Evolutionary conservation across 441 rosid genomes (phyloP).

Genomic region (Theobroma grandiflorum): DNA sequence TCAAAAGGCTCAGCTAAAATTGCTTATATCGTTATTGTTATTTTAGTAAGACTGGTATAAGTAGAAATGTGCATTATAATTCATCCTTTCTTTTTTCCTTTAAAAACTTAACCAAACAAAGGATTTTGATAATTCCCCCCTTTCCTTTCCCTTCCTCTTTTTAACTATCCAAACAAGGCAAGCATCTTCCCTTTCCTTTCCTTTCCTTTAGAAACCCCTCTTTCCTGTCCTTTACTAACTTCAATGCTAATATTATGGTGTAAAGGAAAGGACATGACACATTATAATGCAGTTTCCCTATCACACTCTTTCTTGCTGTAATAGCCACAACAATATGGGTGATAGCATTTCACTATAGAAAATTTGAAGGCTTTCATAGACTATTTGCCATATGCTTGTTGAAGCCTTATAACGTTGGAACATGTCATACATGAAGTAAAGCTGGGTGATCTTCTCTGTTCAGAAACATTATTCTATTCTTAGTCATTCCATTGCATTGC

Average conservation of each 20-base stretch:
- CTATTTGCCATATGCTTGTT: not conserved
- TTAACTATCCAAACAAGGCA: not conserved
- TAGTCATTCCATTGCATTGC: not conserved
- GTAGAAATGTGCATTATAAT: not conserved
- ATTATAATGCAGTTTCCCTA: not conserved
- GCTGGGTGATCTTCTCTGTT: too few relatives aligned
- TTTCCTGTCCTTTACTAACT: not conserved
- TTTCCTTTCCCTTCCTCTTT: not conserved
- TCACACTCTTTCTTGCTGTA: not conserved
- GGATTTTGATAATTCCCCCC: not conserved
- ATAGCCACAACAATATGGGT: not conserved
- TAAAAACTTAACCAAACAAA: not conserved
- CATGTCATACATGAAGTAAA: not conserved
- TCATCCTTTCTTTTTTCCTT: not conserved
- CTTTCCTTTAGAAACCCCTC: not conserved
- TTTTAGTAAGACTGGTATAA: not conserved
- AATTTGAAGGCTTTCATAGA: not conserved
- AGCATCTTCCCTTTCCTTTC: not conserved
- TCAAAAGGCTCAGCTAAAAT: not conserved
- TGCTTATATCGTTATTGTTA: not conserved
- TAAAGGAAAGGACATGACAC: not conserved
- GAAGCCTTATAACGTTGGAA: not conserved
- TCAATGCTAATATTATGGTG: not conserved
- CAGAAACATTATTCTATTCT: conserved; percentile 2
- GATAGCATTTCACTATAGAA: not conserved